phyloP scores from a whole-genome alignment of 345 rosid species.

The Eucalyptus sp. region DNA sequence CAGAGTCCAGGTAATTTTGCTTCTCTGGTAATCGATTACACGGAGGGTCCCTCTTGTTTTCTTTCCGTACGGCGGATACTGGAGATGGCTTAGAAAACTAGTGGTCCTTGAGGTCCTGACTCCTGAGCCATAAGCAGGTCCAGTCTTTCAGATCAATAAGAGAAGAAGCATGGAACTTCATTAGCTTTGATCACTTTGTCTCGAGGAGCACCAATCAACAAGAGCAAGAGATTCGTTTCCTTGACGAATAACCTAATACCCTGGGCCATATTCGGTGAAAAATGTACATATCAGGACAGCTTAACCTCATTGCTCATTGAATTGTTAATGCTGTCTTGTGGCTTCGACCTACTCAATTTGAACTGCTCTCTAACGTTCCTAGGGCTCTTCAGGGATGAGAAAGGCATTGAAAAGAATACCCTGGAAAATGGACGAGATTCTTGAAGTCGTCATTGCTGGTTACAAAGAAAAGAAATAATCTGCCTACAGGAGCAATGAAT shows the following conservation, averaged over 20 bases:
- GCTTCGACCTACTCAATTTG: neutral
- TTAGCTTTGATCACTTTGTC: neutral
- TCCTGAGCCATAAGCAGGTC: neutral
- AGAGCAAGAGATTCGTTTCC: neutral
- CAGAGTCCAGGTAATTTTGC: constrained; percentile 3
- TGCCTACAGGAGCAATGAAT: neutral
- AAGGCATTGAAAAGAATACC: neutral
- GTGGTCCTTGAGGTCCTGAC: neutral
- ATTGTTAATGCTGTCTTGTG: neutral
- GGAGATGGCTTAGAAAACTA: neutral
- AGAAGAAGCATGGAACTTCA: neutral
- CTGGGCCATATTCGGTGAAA: neutral
- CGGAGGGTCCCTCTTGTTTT: constrained; percentile 1
- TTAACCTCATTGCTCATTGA: neutral
- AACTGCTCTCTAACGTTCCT: constrained; percentile 2
- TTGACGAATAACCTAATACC: neutral
- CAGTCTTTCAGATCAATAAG: neutral
- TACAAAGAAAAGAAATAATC: neutral
- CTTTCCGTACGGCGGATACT: neutral
- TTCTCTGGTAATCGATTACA: neutral
- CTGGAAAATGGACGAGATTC: neutral
- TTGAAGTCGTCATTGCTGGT: neutral
- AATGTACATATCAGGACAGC: neutral
- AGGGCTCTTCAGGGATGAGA: neutral
- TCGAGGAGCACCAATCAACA: neutral